Conservation (phyloP, 208 protist species). For the Wallacemonas sp. region DNA sequence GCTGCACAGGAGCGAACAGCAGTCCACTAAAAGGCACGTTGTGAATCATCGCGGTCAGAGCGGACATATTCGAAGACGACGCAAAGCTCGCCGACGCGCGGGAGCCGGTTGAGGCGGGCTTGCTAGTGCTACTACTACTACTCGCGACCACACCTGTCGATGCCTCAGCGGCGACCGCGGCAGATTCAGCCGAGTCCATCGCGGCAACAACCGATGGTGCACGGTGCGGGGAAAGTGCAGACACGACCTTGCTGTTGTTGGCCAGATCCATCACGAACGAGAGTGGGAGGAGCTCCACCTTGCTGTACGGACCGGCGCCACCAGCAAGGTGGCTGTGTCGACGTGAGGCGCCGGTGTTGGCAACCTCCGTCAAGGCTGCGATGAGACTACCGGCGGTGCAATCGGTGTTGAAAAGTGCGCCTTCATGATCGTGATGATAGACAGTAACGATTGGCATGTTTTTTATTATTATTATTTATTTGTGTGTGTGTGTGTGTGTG, state of each 20-base stretch:
- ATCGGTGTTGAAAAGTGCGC: constrained; percentile 51
- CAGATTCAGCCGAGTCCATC: neutral
- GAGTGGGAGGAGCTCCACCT: constrained; percentile 51
- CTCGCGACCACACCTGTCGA: neutral
- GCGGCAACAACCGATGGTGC: neutral
- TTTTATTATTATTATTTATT: neutral
- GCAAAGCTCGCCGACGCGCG: neutral
- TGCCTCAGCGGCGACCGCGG: neutral
- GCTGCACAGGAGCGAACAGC: constrained; percentile 16
- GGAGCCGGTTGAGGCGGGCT: too few species aligned
- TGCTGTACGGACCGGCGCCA: constrained; percentile 31
- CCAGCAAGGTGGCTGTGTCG: neutral
- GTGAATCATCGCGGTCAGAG: constrained; percentile 16
- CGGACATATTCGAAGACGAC: neutral
- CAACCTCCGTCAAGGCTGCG: constrained; percentile 41
- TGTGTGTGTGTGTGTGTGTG: too few species aligned
- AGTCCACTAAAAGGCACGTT: constrained; percentile 21
- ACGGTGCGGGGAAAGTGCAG: neutral
- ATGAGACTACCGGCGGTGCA: constrained; percentile 51
- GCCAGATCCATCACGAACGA: constrained; percentile 46
- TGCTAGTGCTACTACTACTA: neutral
- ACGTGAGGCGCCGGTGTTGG: constrained; percentile 15
- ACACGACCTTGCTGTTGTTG: constrained; percentile 27
- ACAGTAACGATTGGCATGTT: constrained; percentile 47
- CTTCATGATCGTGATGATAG: constrained; percentile 45